A percentile compares a stretch with the other conserved stretches of the same genome.
Conservation (phyloP, 352 stramenopile species). For the Pythium scleroteichum region DNA sequence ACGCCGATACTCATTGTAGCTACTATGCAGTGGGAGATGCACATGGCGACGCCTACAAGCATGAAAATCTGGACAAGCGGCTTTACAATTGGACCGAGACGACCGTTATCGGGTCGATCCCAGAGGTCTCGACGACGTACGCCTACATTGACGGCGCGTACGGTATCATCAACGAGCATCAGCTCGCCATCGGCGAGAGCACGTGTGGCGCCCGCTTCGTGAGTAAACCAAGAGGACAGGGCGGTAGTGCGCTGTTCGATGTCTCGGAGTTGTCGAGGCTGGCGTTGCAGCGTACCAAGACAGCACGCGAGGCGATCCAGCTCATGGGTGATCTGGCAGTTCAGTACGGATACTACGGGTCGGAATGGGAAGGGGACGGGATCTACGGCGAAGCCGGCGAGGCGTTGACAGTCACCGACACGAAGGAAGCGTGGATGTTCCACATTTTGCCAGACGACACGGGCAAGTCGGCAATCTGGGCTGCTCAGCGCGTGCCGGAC, state of each 20-base stretch:
- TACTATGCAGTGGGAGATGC: slow-evolving; percentile 56
- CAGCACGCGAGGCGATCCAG: slow-evolving; percentile 78
- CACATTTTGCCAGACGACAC: slow-evolving; percentile 95
- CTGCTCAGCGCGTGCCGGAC: slow-evolving; percentile 89
- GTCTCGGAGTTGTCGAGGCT: slow-evolving; percentile 87
- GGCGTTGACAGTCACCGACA: slow-evolving; percentile 90
- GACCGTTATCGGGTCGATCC: slow-evolving; percentile 64
- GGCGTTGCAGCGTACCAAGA: slow-evolving; percentile 83
- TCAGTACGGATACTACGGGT: slow-evolving; percentile 93
- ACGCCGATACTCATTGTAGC: no score
- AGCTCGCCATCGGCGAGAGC: slow-evolving; percentile 81
- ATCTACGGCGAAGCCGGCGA: slow-evolving; percentile 84
- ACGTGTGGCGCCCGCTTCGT: slow-evolving; percentile 70
- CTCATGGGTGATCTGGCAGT: slow-evolving; percentile 94
- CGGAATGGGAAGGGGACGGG: slow-evolving; percentile 66
- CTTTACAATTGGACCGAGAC: slow-evolving; percentile 72
- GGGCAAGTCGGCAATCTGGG: slow-evolving; percentile 91
- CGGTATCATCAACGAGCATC: slow-evolving; percentile 83
- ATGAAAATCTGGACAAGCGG: slow-evolving; percentile 63
- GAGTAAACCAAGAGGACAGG: slow-evolving; percentile 58
- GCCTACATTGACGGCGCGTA: slow-evolving; percentile 83
- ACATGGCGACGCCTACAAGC: slow-evolving; percentile 60
- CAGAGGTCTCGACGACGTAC: slow-evolving; percentile 61
- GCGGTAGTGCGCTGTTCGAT: slow-evolving; percentile 89
- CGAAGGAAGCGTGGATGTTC: slow-evolving; percentile 94